Evolutionary conservation across 2,329 filamentous ascomycete species (phyloP).

Genomic region (Zasmidium cellare): DNA sequence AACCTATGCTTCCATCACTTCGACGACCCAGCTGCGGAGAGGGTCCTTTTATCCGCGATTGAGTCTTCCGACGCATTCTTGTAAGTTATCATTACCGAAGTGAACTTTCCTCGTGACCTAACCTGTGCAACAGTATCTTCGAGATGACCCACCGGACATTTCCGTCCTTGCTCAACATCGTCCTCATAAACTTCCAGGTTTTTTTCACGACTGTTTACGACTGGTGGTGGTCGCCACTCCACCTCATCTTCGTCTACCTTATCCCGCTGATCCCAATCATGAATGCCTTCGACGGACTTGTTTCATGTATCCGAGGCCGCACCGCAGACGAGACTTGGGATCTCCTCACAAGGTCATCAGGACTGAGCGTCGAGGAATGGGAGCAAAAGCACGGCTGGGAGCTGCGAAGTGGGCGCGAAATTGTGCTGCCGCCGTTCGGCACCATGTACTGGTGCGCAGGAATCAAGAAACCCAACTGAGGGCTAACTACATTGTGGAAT

Average conservation of each 20-base stretch:
- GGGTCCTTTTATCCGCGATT: constrained; percentile 6
- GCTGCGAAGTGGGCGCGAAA: constrained; percentile 2
- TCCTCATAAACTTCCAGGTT: not conserved
- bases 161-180: constrained; percentile 4
- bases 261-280: constrained; percentile 9
- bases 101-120: not conserved
- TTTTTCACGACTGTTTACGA: constrained; percentile 2
- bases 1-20: constrained; percentile 15
- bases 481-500: too few species aligned
- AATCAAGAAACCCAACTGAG: too few species aligned
- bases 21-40: constrained; percentile 6
- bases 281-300: constrained; percentile 5
- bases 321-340: constrained; percentile 9
- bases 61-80: constrained; percentile 9
- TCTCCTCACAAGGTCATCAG: not conserved
- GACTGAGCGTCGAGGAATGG: constrained; percentile 1
- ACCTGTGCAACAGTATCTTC: constrained; percentile 5
- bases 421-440: constrained; percentile 8
- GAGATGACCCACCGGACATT: constrained; percentile 13
- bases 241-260: constrained; percentile 9
- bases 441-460: constrained; percentile 13
- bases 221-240: constrained; percentile 9
- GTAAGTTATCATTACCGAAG: not conserved
- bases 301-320: constrained; percentile 6
- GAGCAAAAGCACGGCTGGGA: constrained; percentile 7